phyloP scores from a whole-genome alignment of 768 basidiomycete genomes.

The Suillus subluteus region DNA sequence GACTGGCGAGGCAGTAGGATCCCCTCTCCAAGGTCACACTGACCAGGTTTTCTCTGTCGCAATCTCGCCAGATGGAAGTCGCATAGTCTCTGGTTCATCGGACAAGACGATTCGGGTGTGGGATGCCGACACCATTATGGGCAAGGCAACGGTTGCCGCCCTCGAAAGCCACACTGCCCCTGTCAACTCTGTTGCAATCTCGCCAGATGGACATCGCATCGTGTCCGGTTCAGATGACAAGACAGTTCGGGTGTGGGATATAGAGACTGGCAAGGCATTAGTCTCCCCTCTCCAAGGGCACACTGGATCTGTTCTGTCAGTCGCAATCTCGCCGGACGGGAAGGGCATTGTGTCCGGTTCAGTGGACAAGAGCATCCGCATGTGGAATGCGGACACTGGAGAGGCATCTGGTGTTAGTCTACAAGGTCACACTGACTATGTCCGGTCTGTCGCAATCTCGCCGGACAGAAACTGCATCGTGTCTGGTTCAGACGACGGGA shows the following conservation, averaged over 20 bases:
- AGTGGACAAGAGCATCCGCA: too few relatives aligned
- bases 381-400: too few relatives aligned
- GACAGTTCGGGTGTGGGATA: background rate
- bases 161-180: background rate
- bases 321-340: too few relatives aligned
- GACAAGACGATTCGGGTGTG: constrained; percentile 7
- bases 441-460: background rate
- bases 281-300: too few relatives aligned
- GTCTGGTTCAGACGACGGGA: too few relatives aligned
- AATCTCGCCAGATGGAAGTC: constrained; percentile 5
- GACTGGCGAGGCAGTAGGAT: background rate
- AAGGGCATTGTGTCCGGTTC: too few relatives aligned
- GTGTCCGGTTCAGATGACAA: too few relatives aligned
- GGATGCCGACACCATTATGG: background rate
- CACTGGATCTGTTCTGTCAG: too few relatives aligned
- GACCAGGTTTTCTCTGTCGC: background rate
- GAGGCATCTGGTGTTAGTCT: background rate
- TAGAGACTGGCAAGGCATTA: background rate
- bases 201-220: too few relatives aligned
- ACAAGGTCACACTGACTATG: too few relatives aligned
- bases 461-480: too few relatives aligned
- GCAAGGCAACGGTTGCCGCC: background rate
- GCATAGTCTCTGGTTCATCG: background rate
- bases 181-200: background rate
- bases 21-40: constrained; percentile 1